Evolutionary conservation across 805 yeast genomes (phyloP).

Genomic region (Pichia deserticola): DNA sequence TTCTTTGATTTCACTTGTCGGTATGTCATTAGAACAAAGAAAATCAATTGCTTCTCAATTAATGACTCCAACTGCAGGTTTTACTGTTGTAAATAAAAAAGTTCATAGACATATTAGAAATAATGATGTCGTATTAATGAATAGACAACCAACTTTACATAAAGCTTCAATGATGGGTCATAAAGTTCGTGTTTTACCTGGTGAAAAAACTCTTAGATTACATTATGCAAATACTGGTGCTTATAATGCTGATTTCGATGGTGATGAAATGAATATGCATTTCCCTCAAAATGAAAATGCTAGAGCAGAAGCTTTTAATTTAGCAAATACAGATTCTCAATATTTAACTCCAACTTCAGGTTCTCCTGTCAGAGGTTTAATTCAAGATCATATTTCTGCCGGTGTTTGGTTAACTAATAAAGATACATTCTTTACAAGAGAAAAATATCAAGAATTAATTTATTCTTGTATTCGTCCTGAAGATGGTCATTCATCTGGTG

Average conservation of each 20-base stretch:
- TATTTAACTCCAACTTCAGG: slow-evolving; percentile 98
- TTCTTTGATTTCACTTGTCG: slow-evolving; percentile 65
- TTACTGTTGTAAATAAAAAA: slow-evolving; percentile 75
- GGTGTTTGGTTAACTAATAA: slow-evolving; percentile 98
- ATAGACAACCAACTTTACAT: slow-evolving; percentile 98
- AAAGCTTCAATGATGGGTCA: slow-evolving; percentile 99
- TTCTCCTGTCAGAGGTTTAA: slow-evolving; percentile 95
- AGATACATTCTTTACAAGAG: slow-evolving; percentile 86
- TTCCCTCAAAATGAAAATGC: slow-evolving; percentile 98
- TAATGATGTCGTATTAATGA: slow-evolving; percentile 94
- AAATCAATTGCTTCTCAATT: slow-evolving; percentile 92
- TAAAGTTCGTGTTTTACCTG: slow-evolving; percentile 91
- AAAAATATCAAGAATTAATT: slow-evolving; percentile 85
- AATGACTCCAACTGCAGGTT: slow-evolving; percentile 68
- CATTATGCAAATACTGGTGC: slow-evolving; percentile 99
- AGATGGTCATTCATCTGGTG: slow-evolving; percentile 84
- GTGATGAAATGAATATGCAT: slow-evolving; percentile 99
- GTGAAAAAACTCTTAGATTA: slow-evolving; percentile 91
- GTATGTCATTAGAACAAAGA: slow-evolving; percentile 90
- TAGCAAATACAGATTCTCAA: slow-evolving; percentile 97
- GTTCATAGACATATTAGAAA: slow-evolving; percentile 92
- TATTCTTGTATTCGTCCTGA: slow-evolving; percentile 96
- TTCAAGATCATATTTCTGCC: slow-evolving; percentile 97
- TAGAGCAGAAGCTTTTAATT: slow-evolving; percentile 86
- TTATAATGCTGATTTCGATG: slow-evolving; percentile 97